Evolutionary conservation across 441 rosid genomes (phyloP), one percentile per base, ranked within the genome.

Genomic region (Corymbia calophylla): DNA sequence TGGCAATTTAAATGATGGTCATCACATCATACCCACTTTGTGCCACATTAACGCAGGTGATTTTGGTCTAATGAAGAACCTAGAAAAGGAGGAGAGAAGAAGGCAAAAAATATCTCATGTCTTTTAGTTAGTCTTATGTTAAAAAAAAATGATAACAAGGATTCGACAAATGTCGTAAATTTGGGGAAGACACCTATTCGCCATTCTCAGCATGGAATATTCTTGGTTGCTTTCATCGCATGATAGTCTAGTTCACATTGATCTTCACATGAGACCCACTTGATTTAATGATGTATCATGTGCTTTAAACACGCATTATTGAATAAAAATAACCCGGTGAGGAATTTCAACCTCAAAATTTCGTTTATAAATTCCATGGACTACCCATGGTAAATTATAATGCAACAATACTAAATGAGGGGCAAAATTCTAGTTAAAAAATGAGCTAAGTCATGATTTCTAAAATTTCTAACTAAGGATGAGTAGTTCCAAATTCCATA

Each of bases 201-300:
- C 21, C 39, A n/a, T 16, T 58, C 62, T 58, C 23, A 58, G 29
- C 62, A 58, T 0, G 62, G 25, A 58, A 58, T 58, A 58, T 58
- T 58, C 29, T 56, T 31, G 2, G 11, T 31, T 66, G 6, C 35
- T 66, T 66, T 31, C 6, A 0, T 66, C 31, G 39, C 39, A 66
- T 31, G 10, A 6, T 19, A 54, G 56, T 21, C 23, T 2, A 7
- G 18, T 21, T 54, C 23, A 17, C 8, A 54, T 54, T 66, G 73
- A 31, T 21, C 17, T 31, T 66, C 11, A 0, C 11, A 31, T 66
- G 10, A 66, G 21, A 66, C 4, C 18, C 21, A 6, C 18, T 66
- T 66, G 4, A 31, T n/a, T 66, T 66, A 15, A 66, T 0, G 3
- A 66, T 0, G 0, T 31, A 66, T 4, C 44, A 39, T 39, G 44